Conservation (phyloP, 2,329 filamentous ascomycete species). For the Didymella pomorum region DNA sequence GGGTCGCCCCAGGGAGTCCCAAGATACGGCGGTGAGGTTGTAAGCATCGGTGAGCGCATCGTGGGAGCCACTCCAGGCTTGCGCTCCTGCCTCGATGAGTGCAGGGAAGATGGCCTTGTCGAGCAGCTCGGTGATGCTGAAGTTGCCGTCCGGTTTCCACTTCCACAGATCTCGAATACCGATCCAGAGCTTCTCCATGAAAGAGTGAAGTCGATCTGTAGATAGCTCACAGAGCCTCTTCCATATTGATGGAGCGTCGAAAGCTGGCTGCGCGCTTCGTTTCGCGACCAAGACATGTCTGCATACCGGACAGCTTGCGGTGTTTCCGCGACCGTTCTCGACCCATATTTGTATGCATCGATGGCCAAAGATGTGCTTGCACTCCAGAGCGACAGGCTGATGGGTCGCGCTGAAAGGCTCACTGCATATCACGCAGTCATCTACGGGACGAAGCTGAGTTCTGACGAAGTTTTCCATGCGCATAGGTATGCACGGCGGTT, state of each 20-base stretch:
- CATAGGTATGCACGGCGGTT: background rate
- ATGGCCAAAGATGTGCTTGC: constrained; percentile 45
- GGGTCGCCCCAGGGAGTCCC: constrained; percentile 38
- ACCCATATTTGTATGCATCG: constrained; percentile 43
- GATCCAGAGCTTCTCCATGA: constrained; percentile 35
- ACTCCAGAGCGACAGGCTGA: constrained; percentile 41
- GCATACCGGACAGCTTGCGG: constrained; percentile 40
- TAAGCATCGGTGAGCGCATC: constrained; percentile 34
- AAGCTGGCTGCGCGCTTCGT: constrained; percentile 18
- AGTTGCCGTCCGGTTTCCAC: constrained; percentile 25
- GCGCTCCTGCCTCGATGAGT: constrained; percentile 19
- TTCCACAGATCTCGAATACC: constrained; percentile 33
- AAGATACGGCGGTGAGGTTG: constrained; percentile 36
- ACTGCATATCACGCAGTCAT: constrained; percentile 40
- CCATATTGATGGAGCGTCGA: constrained; percentile 39
- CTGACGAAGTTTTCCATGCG: constrained; percentile 40
- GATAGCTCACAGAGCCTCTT: constrained; percentile 35
- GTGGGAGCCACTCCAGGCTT: constrained; percentile 6
- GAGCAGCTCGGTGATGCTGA: constrained; percentile 32
- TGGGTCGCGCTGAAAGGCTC: constrained; percentile 36
- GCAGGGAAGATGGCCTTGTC: constrained; percentile 34
- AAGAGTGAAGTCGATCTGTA: constrained; percentile 26
- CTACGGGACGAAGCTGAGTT: constrained; percentile 36
- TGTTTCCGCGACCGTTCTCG: constrained; percentile 33
- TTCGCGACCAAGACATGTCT: constrained; percentile 32